Evolutionary conservation across 2,329 filamentous ascomycete genomes (phyloP).

Genomic region (Aspergillus awamori): DNA sequence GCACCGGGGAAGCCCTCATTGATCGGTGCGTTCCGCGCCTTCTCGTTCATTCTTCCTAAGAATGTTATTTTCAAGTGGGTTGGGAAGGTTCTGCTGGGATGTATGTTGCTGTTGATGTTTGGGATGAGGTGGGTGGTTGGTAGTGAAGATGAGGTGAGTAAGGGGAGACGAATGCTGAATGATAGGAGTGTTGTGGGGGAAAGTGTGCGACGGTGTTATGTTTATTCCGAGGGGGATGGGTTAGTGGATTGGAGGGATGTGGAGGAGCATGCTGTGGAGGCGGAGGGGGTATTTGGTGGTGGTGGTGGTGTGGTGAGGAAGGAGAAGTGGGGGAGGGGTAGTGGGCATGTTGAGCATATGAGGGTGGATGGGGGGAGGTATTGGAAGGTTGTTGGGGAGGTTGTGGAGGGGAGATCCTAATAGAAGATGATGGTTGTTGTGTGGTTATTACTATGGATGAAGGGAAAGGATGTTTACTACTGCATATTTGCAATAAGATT

Average conservation of each 20-base stretch:
- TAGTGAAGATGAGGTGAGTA: neutral
- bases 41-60: constrained; percentile 40
- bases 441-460: neutral
- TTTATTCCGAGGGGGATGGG: constrained; percentile 11
- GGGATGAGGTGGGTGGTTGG: neutral
- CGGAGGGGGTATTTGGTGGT: constrained; percentile 15
- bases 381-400: constrained; percentile 39
- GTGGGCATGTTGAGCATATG: constrained; percentile 46
- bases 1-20: constrained; percentile 45
- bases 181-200: neutral
- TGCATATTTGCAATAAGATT: neutral
- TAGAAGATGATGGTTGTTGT: no score
- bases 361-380: constrained; percentile 41
- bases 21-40: constrained; percentile 31
- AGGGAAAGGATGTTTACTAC: no score
- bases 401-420: constrained; percentile 18
- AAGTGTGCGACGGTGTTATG: neutral
- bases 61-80: constrained; percentile 28
- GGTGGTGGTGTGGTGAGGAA: constrained; percentile 32
- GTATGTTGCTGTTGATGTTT: neutral
- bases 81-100: constrained; percentile 1
- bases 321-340: constrained; percentile 41
- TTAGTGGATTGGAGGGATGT: constrained; percentile 11
- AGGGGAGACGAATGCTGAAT: constrained; percentile 1
- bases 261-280: constrained; percentile 10